These are phyloP conservation scores for Eucalyptus cloeziana DNA, from an alignment of 345 rosid species.

Conservation along the genomic window DNA sequence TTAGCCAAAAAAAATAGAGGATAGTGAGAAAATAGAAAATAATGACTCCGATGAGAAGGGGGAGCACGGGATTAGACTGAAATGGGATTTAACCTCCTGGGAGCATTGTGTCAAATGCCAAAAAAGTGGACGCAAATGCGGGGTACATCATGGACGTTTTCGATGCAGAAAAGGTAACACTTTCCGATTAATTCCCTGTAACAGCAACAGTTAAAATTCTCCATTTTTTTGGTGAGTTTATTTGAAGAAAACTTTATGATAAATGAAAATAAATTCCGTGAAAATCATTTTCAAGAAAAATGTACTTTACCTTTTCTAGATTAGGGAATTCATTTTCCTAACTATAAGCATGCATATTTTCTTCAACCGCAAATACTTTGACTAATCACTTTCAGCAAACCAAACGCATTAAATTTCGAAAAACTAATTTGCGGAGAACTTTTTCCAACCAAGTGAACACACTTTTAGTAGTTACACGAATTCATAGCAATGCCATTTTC, in stretches of 20 bases:
- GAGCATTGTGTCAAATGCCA: not conserved
- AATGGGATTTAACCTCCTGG: not conserved
- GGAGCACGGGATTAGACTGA: not conserved
- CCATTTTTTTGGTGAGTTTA: too few species aligned
- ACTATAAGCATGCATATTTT: too few species aligned
- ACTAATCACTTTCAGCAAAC: not conserved
- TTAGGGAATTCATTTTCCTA: not conserved
- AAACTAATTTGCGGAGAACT: fast-evolving
- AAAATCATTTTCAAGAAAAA: fast-evolving
- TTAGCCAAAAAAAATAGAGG: not conserved
- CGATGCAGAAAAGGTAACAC: not conserved
- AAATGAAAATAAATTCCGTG: too few species aligned
- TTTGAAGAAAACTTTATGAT: too few species aligned
- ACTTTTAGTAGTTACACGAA: not conserved
- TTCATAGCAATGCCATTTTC: not conserved
- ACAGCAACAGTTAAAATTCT: not conserved
- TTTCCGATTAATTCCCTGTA: not conserved
- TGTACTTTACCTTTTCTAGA: too few species aligned
- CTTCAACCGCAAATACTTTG: too few species aligned
- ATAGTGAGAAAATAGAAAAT: fast-evolving
- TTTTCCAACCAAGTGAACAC: not conserved
- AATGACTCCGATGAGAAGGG: fast-evolving
- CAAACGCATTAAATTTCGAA: not conserved
- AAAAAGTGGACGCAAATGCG: not conserved
- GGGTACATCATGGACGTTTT: not conserved